Conservation (phyloP, 148 eudicot genomes). For the Rhododendron ovatum region DNA sequence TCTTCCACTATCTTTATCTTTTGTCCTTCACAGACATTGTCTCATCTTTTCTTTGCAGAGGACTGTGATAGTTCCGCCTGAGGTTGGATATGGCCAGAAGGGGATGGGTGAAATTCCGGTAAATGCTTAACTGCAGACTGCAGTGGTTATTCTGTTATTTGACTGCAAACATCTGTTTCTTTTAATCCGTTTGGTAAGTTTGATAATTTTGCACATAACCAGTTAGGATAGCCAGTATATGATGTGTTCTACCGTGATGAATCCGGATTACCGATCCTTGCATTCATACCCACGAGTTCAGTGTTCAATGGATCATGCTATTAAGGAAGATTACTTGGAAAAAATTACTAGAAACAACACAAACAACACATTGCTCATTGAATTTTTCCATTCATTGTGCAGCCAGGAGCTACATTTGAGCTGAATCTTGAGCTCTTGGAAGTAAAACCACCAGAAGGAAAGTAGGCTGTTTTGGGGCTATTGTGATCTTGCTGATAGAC, state of each 20-base stretch:
- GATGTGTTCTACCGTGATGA: neutral
- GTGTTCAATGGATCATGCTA: neutral
- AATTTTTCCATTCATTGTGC: constrained; percentile 18
- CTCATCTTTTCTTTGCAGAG: constrained; percentile 41
- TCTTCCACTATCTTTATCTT: neutral
- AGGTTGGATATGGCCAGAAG: constrained; percentile 78
- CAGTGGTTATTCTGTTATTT: neutral
- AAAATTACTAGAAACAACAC: neutral
- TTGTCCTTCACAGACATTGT: neutral
- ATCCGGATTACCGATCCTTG: neutral
- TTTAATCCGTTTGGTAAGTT: neutral
- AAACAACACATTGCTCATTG: neutral
- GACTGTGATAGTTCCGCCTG: constrained; percentile 90
- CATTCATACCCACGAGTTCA: neutral
- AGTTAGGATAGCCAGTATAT: neutral
- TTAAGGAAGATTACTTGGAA: neutral
- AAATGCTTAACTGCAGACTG: neutral
- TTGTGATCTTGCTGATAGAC: neutral
- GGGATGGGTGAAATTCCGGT: constrained; percentile 98
- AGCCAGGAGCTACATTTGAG: constrained; percentile 96
- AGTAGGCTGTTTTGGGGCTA: constrained; percentile 11
- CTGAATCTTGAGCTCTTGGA: constrained; percentile 87
- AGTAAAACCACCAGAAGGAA: constrained; percentile 42
- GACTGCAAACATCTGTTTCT: neutral
- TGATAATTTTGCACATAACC: neutral